phyloP scores from a whole-genome alignment of 2,329 filamentous ascomycete species.

The Ustilaginoidea virens region DNA sequence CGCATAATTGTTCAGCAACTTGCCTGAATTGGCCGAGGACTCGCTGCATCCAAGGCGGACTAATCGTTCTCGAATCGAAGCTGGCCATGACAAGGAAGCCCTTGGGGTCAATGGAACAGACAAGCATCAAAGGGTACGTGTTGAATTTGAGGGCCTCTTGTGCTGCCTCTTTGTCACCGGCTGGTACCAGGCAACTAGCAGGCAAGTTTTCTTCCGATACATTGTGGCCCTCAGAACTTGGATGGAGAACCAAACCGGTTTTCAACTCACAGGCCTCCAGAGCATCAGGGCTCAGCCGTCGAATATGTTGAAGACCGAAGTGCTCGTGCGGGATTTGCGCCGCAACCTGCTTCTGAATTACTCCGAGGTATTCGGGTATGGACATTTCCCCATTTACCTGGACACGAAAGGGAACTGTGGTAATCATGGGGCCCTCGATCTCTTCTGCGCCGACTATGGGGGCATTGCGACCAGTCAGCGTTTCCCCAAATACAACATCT shows the following conservation, averaged over 20 bases:
- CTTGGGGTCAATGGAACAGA: conserved; percentile 41
- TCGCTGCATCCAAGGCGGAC: conserved; percentile 32
- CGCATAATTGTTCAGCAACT: conserved; percentile 33
- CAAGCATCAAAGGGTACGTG: conserved; percentile 48
- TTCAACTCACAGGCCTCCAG: conserved; percentile 39
- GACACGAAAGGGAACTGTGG: conserved; percentile 41
- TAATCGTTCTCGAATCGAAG: conserved; percentile 47
- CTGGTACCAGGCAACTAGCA: conserved; percentile 35
- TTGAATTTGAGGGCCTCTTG: conserved; percentile 44
- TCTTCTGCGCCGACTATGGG: conserved; percentile 31
- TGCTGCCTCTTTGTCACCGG: conserved; percentile 39
- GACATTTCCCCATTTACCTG: conserved; percentile 11
- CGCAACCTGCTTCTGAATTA: conserved; percentile 39
- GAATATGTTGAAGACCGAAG: conserved; percentile 43
- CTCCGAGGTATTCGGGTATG: conserved; percentile 35
- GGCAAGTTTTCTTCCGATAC: conserved; percentile 18
- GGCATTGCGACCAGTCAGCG: conserved; percentile 39
- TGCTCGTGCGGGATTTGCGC: conserved; percentile 50
- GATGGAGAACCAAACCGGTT: conserved; percentile 39
- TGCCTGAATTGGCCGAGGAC: conserved; percentile 35
- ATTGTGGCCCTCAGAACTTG: conserved; percentile 18
- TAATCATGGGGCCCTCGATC: conserved; percentile 46
- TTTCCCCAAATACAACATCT: conserved; percentile 44
- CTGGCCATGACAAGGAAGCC: conserved; percentile 46
- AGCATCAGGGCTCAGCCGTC: conserved; percentile 36